A percentile compares a stretch with the other conserved stretches of the same genome.
Conservation (phyloP, 345 rosid species). For the Chamaenerion angustifolium region DNA sequence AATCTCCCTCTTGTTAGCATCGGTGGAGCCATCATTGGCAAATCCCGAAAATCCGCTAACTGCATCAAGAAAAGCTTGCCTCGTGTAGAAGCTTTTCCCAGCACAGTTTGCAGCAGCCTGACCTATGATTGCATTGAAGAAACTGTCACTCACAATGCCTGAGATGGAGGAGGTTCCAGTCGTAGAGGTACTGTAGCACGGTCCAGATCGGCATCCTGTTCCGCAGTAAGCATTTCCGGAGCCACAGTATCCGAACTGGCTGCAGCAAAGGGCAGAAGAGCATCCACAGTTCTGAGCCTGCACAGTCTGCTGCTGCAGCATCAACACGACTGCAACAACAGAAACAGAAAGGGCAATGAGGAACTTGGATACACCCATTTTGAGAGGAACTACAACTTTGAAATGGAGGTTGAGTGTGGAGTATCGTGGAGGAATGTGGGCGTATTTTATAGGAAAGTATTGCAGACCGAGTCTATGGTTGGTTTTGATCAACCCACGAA, state of each 20-base stretch:
- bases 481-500: too few relatives aligned
- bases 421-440: too few relatives aligned
- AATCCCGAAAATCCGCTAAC: slow-evolving; percentile 28
- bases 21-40: slow-evolving; percentile 35
- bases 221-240: slow-evolving; percentile 24
- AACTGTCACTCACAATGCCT: slow-evolving; percentile 25
- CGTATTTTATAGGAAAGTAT: too few relatives aligned
- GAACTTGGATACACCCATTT: too few relatives aligned
- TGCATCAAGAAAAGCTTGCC: slow-evolving; percentile 48
- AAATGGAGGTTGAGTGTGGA: too few relatives aligned
- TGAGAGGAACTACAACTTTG: too few relatives aligned
- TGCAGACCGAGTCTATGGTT: too few relatives aligned
- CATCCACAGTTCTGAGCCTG: slow-evolving; percentile 27
- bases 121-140: slow-evolving; percentile 40
- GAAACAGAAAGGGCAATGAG: too few relatives aligned
- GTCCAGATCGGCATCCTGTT: slow-evolving; percentile 36
- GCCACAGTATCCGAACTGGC: slow-evolving; percentile 30
- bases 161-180: slow-evolving; percentile 23
- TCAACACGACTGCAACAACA: too few relatives aligned
- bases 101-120: slow-evolving; percentile 37
- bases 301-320: too few relatives aligned
- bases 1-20: slow-evolving; percentile 52
- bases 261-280: slow-evolving; percentile 23
- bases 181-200: slow-evolving; percentile 24
- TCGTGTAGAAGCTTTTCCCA: slow-evolving; percentile 44